phyloP scores from a whole-genome alignment of 345 rosid genomes.

The Euphorbia lathyris region DNA sequence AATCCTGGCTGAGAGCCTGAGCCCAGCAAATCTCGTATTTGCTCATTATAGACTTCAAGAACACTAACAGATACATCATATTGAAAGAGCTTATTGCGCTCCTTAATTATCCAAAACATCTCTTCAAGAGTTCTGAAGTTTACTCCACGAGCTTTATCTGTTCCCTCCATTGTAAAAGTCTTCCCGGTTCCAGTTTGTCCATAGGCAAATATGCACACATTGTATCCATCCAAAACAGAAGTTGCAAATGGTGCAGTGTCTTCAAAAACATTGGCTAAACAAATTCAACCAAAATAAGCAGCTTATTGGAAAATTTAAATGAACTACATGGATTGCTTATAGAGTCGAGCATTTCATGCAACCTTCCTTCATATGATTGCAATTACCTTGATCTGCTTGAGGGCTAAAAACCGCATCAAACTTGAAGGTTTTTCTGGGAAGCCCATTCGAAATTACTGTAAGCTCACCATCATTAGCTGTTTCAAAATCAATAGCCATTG shows the following conservation, averaged over 20 bases:
- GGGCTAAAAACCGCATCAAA: slow-evolving; percentile 93
- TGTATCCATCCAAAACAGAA: slow-evolving; percentile 93
- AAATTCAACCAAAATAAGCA: slow-evolving; percentile 16
- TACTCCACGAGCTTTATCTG: slow-evolving; percentile 84
- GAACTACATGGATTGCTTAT: slow-evolving; percentile 3
- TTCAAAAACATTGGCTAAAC: slow-evolving; percentile 74
- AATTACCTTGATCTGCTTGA: slow-evolving; percentile 81
- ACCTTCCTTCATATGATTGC: not conserved
- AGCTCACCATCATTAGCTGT: slow-evolving; percentile 87
- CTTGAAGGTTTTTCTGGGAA: slow-evolving; percentile 69
- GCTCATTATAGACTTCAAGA: slow-evolving; percentile 96
- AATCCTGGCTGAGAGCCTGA: slow-evolving; percentile 54
- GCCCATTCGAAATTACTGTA: slow-evolving; percentile 69
- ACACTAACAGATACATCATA: slow-evolving; percentile 89
- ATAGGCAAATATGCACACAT: slow-evolving; percentile 91
- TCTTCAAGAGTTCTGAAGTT: slow-evolving; percentile 86
- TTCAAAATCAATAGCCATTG: slow-evolving; percentile 65
- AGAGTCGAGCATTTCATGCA: not conserved
- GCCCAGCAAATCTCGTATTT: slow-evolving; percentile 75
- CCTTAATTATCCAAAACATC: slow-evolving; percentile 59
- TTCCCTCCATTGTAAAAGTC: slow-evolving; percentile 95
- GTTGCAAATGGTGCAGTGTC: slow-evolving; percentile 86
- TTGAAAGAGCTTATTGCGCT: slow-evolving; percentile 52
- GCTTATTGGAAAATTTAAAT: not conserved
- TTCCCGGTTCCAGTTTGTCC: slow-evolving; percentile 98